Evolutionary conservation across 176 grass and related monocot genomes (phyloP), one percentile per base, ranked within the genome.

Genomic region (Guadua angustifolia): DNA sequence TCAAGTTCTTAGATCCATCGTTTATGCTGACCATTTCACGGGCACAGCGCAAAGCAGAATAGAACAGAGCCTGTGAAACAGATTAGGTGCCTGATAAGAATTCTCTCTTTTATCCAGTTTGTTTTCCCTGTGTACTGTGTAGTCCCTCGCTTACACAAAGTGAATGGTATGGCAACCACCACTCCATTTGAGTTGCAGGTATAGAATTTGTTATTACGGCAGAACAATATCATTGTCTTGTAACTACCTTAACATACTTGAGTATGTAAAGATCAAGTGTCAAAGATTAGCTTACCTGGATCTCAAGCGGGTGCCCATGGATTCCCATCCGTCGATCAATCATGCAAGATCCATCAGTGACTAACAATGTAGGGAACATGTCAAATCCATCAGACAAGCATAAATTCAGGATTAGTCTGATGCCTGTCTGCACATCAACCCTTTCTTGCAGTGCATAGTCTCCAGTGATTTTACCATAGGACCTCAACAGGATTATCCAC

Each of bases 331-430:
- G 82, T 65, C 91, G 91, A 84, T 99, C 97, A 80, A 99, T 95
- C 97, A 99, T 99, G 74, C 96, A 99, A 52, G 93, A 99, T 81
- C 96, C 96, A 88, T 95, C 96, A 35, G 93, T 95, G 84, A 99
- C 93, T 76, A 99, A 67, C 49, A 98, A 80, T 70, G 95, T 93
- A 7, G 93, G 96, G 63, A 95, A 99, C 93, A 99, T 99, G 78
- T 94, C 96, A 87, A 99, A 99, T 77, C 93, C 96, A 94, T 95
- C 93, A 82, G 93, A 84, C 83, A 99, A 83, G 78, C 96, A 99
- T 69, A 99, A 85, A 90, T 95, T 94, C 73, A 95, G 81, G 53
- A 99, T 92, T 63, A 99, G 53, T 69, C 83, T 95, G 84, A 95
- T 99, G 70, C 93, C 91, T 76, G 89, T 99, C 84, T 99, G 93